Base-by-base conservation (phyloP, 1,284 basidiomycete species). In the Cutaneotrichosporon arboriforme region DNA sequence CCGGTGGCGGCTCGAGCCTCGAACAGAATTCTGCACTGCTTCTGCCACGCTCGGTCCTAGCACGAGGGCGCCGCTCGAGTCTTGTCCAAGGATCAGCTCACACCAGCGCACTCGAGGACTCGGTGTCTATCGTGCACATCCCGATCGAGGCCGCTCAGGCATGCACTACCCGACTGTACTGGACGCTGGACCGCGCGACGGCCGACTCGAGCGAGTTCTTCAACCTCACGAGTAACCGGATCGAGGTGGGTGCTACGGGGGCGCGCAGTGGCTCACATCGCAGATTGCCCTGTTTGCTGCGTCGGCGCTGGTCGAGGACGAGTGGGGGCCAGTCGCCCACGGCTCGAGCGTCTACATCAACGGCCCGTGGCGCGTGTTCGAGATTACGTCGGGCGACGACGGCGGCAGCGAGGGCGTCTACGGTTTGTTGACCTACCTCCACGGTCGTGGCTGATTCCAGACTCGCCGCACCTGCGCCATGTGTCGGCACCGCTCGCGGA, bases 401-500 rank as follows among this genome's bases (percentile, higher is more conserved):
- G 63, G 65, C 26, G 57, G 51, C 14, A 41, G 43, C 20, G 55
- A 26, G 8, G 60, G 59, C 10, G 67, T 69, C 51, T 69, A 70
- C 49, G 70, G 70, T 67, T 46, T 54, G 66, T 23, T 13, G 8
- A 5, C 13, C n/a, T n/a, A n/a, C 18, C 2, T 4, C 22, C 22
- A 7, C 26, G 3, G 7, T 5, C 21, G 10, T n/a, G 13, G 42
- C 43, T 57, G 49, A 58, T 39, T n/a, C 12, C 50, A 72, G 70
- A 72, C 54, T 71, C 69, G 1, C 69, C 69, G n/a, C 68, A 73
- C 47, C 60, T 89, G 1, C 82, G 85, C 54, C 84, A 88, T 67
- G 78, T 90, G 26, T 88, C 87, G 23, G 84, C 84, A 8, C 85
- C 85, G 21, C 77, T 90, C 12, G 86, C 87, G 4, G 81, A 81